These are phyloP conservation scores for Ophiognomonia clavigignenti-juglandacearum DNA, from an alignment of 2,329 filamentous ascomycete genomes.

Conservation along the genomic window DNA sequence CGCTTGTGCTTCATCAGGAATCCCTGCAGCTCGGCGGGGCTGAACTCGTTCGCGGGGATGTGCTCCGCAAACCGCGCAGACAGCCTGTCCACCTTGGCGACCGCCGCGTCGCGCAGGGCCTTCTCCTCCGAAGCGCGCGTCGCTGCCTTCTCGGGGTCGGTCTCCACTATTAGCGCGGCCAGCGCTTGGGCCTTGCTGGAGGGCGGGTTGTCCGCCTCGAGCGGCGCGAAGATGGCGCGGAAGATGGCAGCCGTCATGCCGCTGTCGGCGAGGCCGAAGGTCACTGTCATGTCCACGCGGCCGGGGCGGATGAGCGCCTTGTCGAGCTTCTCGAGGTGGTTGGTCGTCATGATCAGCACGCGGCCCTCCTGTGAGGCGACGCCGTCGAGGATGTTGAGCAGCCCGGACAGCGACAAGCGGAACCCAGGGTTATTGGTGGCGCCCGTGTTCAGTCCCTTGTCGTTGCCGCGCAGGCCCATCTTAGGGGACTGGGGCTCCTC, in stretches of 20 bases:
- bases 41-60: slow-evolving; percentile 53
- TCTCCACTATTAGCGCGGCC: slow-evolving; percentile 18
- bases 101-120: slow-evolving; percentile 29
- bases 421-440: slow-evolving; percentile 20
- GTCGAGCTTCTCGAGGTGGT: slow-evolving; percentile 57
- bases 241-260: slow-evolving; percentile 52
- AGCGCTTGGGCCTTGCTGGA: slow-evolving; percentile 19
- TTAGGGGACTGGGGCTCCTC: slow-evolving; percentile 11
- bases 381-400: slow-evolving; percentile 79
- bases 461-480: slow-evolving; percentile 1
- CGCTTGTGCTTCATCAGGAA: slow-evolving; percentile 53
- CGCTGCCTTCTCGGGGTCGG: slow-evolving; percentile 28
- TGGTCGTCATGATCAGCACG: slow-evolving; percentile 63
- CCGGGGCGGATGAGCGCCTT: slow-evolving; percentile 59
- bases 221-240: slow-evolving; percentile 50
- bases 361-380: slow-evolving; percentile 59
- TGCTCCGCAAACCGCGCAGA: slow-evolving; percentile 42
- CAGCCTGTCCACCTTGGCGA: slow-evolving; percentile 38
- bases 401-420: slow-evolving; percentile 65
- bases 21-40: slow-evolving; percentile 57
- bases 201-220: slow-evolving; percentile 41
- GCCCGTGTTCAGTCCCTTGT: slow-evolving; percentile 19
- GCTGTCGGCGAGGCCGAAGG: slow-evolving; percentile 50
- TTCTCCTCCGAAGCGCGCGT: slow-evolving; percentile 26
- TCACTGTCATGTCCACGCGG: slow-evolving; percentile 55